A percentile compares a stretch with the other conserved stretches of the same genome.
These are phyloP conservation scores for Tetrahymena borealis DNA, from an alignment of 73 alveolate species.

Conservation along the genomic window DNA sequence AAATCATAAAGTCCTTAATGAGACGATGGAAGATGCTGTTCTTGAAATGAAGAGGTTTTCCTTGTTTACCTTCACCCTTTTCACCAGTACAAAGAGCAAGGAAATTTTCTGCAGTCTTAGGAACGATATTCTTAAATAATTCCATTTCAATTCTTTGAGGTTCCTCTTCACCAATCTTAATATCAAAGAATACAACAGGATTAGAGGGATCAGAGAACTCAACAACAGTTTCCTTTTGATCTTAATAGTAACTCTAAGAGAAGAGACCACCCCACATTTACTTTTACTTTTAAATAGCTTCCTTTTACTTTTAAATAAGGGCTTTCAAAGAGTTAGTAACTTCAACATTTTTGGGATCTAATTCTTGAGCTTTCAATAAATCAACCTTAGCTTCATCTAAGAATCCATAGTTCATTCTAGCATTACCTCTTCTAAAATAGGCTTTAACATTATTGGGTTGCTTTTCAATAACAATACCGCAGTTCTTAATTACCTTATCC, in stretches of 20 bases:
- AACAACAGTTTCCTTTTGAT: slow-evolving; percentile 52
- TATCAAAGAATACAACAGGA: slow-evolving; percentile 79
- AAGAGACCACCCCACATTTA: slow-evolving; percentile 64
- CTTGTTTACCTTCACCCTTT: slow-evolving; percentile 55
- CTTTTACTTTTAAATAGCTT: slow-evolving; percentile 45
- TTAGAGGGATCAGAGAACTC: slow-evolving; percentile 54
- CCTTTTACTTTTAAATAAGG: slow-evolving; percentile 47
- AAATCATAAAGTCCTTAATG: slow-evolving; percentile 72
- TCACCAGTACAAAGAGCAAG: slow-evolving; percentile 98
- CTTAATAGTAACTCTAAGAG: slow-evolving; percentile 69
- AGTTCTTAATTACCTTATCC: slow-evolving; percentile 45
- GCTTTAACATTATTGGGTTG: slow-evolving; percentile 64
- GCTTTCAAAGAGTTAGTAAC: slow-evolving; percentile 53
- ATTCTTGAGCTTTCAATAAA: slow-evolving; percentile 55
- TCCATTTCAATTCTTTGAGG: slow-evolving; percentile 84
- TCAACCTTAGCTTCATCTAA: slow-evolving; percentile 64
- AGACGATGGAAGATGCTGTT: slow-evolving; percentile 79
- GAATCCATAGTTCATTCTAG: slow-evolving; percentile 41
- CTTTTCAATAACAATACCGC: slow-evolving; percentile 54
- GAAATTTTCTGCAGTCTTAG: slow-evolving; percentile 96
- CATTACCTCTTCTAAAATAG: slow-evolving; percentile 56
- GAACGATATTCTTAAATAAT: slow-evolving; percentile 79
- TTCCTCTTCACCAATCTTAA: slow-evolving; percentile 71
- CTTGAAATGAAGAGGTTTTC: slow-evolving; percentile 67
- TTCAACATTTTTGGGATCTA: slow-evolving; percentile 59